phyloP scores from a whole-genome alignment of 768 basidiomycete species.

The Amanita brunnescens region DNA sequence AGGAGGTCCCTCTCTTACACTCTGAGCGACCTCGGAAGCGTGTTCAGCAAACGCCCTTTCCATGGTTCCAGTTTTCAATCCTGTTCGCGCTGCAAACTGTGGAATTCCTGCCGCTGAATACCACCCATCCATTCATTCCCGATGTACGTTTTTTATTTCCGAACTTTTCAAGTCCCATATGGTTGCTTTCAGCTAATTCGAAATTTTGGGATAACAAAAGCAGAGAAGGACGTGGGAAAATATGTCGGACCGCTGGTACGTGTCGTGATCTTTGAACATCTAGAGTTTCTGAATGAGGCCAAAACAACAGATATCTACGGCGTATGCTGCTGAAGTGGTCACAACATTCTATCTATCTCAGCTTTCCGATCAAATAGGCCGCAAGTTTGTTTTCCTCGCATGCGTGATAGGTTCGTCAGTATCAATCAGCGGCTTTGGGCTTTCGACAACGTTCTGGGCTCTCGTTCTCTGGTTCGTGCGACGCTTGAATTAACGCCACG shows the following conservation, averaged over 20 bases:
- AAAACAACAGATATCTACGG: slow-evolving; percentile 72
- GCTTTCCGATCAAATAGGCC: too few relatives aligned
- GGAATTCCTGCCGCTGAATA: slow-evolving; percentile 67
- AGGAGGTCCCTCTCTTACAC: too few relatives aligned
- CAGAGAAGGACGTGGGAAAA: too few relatives aligned
- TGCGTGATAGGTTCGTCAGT: not conserved
- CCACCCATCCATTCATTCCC: slow-evolving; percentile 73
- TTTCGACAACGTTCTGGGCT: slow-evolving; percentile 20
- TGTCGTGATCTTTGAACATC: too few relatives aligned
- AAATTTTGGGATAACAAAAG: slow-evolving; percentile 58
- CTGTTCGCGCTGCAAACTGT: slow-evolving; percentile 70
- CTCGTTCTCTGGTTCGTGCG: slow-evolving; percentile 38
- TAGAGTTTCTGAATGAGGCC: too few relatives aligned
- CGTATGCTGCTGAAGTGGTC: too few relatives aligned
- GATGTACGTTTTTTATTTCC: slow-evolving; percentile 38
- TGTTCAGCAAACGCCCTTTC: slow-evolving; percentile 58
- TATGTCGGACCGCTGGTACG: slow-evolving; percentile 69
- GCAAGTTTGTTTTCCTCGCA: slow-evolving; percentile 14
- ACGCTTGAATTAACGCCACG: not conserved
- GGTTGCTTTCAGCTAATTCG: slow-evolving; percentile 42
- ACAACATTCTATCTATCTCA: slow-evolving; percentile 63
- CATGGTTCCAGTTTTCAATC: too few relatives aligned
- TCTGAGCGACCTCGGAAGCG: slow-evolving; percentile 47
- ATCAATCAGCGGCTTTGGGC: too few relatives aligned
- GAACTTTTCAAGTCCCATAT: too few relatives aligned